Percentiles rank a stretch among this genome's conserved stretches.
phyloP scores from a whole-genome alignment of 2,329 filamentous ascomycete species.

The Diaporthe citri region DNA sequence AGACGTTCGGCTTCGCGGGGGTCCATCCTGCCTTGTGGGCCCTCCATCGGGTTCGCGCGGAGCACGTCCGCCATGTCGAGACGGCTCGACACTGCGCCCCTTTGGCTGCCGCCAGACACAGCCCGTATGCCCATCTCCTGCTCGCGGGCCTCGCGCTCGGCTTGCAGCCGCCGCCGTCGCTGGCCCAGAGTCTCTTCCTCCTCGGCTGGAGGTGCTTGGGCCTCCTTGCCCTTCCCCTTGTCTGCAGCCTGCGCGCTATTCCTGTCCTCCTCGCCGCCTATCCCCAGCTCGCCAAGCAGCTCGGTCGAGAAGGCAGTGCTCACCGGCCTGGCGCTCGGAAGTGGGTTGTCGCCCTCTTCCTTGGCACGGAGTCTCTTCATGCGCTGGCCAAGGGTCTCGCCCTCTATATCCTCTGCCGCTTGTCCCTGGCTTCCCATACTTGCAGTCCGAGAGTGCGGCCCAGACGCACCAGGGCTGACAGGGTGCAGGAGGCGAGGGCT shows the following conservation, averaged over 20 bases:
- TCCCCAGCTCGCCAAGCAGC: conserved; percentile 74
- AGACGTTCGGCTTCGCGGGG: conserved; percentile 57
- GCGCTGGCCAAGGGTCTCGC: conserved; percentile 76
- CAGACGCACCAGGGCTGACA: conserved; percentile 39
- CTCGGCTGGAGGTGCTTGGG: conserved; percentile 50
- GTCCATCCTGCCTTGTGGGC: conserved; percentile 47
- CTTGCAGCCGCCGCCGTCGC: conserved; percentile 79
- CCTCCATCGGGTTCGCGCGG: conserved; percentile 56
- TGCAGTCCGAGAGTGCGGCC: conserved; percentile 35
- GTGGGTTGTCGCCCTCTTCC: conserved; percentile 59
- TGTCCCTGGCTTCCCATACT: conserved; percentile 46
- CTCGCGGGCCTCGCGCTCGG: conserved; percentile 74
- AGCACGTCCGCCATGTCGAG: conserved; percentile 73
- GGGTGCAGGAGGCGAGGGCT: conserved; percentile 39
- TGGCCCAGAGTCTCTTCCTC: conserved; percentile 86
- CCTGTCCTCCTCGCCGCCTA: conserved; percentile 57
- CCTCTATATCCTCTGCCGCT: conserved; percentile 65
- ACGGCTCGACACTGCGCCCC: conserved; percentile 53
- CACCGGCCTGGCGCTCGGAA: conserved; percentile 69
- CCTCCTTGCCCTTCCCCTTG: conserved; percentile 48
- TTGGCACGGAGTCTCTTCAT: conserved; percentile 73
- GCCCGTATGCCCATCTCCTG: conserved; percentile 60
- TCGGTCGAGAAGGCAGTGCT: conserved; percentile 77
- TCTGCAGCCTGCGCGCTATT: conserved; percentile 28
- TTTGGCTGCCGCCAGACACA: conserved; percentile 44